Conservation (phyloP, 176 grass and related monocot species). For the Oryza australiensis region DNA sequence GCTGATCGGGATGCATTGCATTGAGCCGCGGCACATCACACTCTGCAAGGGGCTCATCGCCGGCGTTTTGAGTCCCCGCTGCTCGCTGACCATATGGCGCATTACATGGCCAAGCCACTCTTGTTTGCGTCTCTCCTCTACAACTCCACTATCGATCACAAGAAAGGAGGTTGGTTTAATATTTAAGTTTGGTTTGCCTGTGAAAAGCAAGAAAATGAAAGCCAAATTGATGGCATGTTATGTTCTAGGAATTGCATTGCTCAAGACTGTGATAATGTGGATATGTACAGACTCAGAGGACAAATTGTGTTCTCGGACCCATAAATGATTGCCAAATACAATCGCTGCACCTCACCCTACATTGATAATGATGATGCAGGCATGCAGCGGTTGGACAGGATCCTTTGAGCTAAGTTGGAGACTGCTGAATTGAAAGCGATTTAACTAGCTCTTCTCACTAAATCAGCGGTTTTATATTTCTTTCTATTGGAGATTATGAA, state of each 20-base stretch:
- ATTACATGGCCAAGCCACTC: slow-evolving; percentile 80
- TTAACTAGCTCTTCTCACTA: slow-evolving; percentile 27
- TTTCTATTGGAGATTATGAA: not conserved
- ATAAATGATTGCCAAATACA: slow-evolving; percentile 66
- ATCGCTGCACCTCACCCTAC: slow-evolving; percentile 73
- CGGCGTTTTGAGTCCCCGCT: slow-evolving; percentile 78
- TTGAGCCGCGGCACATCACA: slow-evolving; percentile 81
- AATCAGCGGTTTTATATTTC: not conserved
- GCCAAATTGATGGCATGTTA: not conserved
- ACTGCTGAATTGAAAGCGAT: slow-evolving; percentile 70
- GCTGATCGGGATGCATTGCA: slow-evolving; percentile 84
- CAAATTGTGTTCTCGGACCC: slow-evolving; percentile 93
- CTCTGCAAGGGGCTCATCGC: slow-evolving; percentile 88
- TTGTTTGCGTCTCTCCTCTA: slow-evolving; percentile 83
- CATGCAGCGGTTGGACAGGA: slow-evolving; percentile 65
- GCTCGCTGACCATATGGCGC: slow-evolving; percentile 73
- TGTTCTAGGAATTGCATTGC: slow-evolving; percentile 54
- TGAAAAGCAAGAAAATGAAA: not conserved
- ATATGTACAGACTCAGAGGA: slow-evolving; percentile 83
- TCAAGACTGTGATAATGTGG: slow-evolving; percentile 74
- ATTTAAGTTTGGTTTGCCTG: not conserved
- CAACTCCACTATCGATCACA: slow-evolving; percentile 76
- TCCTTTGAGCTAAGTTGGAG: slow-evolving; percentile 63
- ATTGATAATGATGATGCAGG: slow-evolving; percentile 83
- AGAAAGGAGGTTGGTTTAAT: slow-evolving; percentile 53